Evolutionary conservation across 2,329 filamentous ascomycete genomes (phyloP).

Genomic region (Aspergillus brunneoviolaceus): DNA sequence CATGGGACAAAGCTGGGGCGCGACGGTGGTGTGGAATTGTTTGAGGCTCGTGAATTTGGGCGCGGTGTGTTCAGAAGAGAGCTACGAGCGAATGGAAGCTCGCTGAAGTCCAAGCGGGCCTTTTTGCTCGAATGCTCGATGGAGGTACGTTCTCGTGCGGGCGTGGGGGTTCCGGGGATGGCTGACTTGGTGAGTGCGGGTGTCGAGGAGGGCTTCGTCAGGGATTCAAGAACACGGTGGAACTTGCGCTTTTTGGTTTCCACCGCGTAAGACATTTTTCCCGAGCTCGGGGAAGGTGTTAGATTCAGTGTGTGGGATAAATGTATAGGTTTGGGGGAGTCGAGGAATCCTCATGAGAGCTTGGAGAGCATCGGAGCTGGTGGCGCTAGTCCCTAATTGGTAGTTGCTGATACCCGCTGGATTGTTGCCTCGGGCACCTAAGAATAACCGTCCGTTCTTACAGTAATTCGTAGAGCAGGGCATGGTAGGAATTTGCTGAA

Average conservation of each 20-base stretch:
- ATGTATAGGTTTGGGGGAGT: background rate
- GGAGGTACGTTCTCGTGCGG: conserved; percentile 25
- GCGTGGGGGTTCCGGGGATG: conserved; percentile 20
- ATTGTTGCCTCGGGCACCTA: background rate
- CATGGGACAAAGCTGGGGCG: conserved; percentile 77
- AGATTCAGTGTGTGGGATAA: background rate
- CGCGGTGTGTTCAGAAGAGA: conserved; percentile 29
- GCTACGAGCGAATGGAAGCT: conserved; percentile 24
- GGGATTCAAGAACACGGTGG: conserved; percentile 47
- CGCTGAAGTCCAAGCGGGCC: conserved; percentile 29
- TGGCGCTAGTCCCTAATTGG: background rate
- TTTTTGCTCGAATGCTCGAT: conserved; percentile 35
- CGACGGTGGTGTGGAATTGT: conserved; percentile 31
- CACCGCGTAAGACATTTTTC: conserved; percentile 45
- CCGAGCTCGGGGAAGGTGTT: background rate
- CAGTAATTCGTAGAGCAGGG: no score
- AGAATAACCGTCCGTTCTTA: no score
- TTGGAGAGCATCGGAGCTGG: background rate
- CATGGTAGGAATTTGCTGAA: no score
- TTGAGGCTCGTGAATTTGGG: conserved; percentile 29
- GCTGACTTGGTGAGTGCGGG: conserved; percentile 19
- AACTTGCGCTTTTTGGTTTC: conserved; percentile 51
- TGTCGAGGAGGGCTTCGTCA: conserved; percentile 35
- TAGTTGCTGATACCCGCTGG: background rate
- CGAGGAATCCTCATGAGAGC: background rate